phyloP scores from a whole-genome alignment of 768 basidiomycete genomes.

The Kondoa malvinella region DNA sequence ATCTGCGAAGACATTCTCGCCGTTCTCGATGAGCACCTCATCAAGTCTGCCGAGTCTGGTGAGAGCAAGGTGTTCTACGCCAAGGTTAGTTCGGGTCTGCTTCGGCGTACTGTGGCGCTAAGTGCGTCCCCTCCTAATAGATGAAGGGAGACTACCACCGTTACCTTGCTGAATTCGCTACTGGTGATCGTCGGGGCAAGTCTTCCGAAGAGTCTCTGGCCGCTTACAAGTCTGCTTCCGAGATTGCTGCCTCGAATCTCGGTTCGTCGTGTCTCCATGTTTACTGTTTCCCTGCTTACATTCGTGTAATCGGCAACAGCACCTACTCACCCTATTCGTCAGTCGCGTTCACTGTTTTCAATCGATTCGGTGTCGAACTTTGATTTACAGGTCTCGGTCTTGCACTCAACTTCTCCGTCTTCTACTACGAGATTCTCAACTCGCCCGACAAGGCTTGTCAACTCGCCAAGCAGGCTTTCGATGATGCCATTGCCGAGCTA shows the following conservation, averaged over 20 bases:
- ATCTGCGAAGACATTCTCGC: constrained; percentile 98
- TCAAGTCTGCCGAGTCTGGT: constrained; percentile 85
- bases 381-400: constrained; percentile 53
- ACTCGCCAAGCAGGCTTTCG: constrained; percentile 58
- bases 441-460: constrained; percentile 95
- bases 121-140: constrained; percentile 21
- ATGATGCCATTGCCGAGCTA: constrained; percentile 91
- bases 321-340: constrained; percentile 91
- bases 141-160: constrained; percentile 99
- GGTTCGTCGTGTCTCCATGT: constrained; percentile 68
- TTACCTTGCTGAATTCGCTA: constrained; percentile 95
- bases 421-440: constrained; percentile 99
- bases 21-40: constrained; percentile 93
- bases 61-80: constrained; percentile 99
- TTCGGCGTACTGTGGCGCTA: constrained; percentile 13
- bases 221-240: constrained; percentile 93
- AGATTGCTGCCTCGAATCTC: constrained; percentile 88
- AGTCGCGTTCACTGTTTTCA: neutral
- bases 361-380: neutral
- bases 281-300: constrained; percentile 61
- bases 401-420: constrained; percentile 96
- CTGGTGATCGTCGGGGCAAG: constrained; percentile 91
- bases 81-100: constrained; percentile 53
- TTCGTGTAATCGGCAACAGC: constrained; percentile 23
- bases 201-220: constrained; percentile 93